A percentile compares a stretch with the other conserved stretches of the same genome.
Conservation (phyloP, 768 basidiomycete species). For the Serendipita vermifera region DNA sequence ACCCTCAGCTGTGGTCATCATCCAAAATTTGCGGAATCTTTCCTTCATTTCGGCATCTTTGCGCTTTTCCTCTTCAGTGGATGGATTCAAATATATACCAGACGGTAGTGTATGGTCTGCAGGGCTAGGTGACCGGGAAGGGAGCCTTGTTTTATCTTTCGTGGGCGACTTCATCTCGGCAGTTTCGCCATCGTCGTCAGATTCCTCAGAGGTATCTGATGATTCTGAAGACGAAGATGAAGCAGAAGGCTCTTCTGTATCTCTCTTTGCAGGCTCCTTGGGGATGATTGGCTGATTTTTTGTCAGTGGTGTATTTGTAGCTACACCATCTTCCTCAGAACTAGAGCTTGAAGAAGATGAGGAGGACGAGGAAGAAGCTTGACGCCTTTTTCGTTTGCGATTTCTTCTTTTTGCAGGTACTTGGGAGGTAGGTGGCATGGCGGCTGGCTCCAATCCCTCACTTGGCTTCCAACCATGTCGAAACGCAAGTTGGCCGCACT, state of each 20-base stretch:
- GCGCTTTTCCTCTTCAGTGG: conserved; percentile 23
- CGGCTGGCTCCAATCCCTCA: no score
- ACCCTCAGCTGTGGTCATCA: conserved; percentile 66
- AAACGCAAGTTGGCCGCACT: conserved; percentile 14
- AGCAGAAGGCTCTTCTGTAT: not conserved
- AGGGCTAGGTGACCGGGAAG: not conserved
- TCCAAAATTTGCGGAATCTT: conserved; percentile 75
- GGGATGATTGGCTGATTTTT: not conserved
- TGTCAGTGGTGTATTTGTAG: not conserved
- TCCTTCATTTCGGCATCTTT: conserved; percentile 46
- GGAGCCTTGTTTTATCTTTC: not conserved
- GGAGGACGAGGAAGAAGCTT: not conserved
- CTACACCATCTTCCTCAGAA: not conserved
- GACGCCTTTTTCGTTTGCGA: not conserved
- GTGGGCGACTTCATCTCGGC: not conserved
- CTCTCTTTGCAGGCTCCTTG: not conserved
- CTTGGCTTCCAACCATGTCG: conserved; percentile 12
- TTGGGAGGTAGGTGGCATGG: no score
- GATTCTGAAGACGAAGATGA: not conserved
- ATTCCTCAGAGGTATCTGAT: not conserved
- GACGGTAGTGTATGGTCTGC: not conserved
- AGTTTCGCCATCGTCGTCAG: not conserved
- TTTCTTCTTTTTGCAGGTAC: not conserved
- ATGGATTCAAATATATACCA: conserved; percentile 10
- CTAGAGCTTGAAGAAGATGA: not conserved